Conservation (phyloP, 176 grass and related monocot genomes). For the Musa schizocarpa region DNA sequence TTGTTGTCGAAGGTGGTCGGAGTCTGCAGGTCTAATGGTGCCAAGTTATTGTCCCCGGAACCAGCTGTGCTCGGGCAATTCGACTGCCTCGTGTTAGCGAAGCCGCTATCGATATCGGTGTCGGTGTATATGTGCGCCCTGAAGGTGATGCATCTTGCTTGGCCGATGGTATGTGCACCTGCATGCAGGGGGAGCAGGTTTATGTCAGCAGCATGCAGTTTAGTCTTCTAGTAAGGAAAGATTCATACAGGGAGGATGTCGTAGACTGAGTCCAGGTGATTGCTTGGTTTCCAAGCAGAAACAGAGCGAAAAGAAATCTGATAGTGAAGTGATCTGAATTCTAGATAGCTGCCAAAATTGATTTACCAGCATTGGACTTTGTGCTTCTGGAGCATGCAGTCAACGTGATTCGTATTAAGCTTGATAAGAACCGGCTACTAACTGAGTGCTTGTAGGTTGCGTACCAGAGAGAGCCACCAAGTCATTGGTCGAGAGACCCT, state of each 20-base stretch:
- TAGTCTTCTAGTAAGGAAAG: too few relatives aligned
- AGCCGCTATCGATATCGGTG: not conserved
- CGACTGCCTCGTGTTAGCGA: not conserved
- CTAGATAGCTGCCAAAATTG: not conserved
- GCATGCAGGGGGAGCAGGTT: not conserved
- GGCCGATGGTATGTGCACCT: constrained; percentile 10
- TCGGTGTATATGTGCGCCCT: constrained; percentile 3
- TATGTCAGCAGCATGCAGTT: too few relatives aligned
- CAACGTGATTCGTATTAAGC: not conserved
- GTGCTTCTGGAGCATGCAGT: not conserved
- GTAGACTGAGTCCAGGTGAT: too few relatives aligned
- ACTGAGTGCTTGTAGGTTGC: not conserved
- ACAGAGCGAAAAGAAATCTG: not conserved
- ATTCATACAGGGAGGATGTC: too few relatives aligned
- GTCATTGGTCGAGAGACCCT: constrained; percentile 46
- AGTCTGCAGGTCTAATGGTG: constrained; percentile 2
- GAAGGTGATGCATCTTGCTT: constrained; percentile 15
- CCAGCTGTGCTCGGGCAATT: not conserved
- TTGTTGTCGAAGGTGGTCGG: constrained; percentile 8
- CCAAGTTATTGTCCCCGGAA: constrained; percentile 5
- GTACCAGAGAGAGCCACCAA: constrained; percentile 66
- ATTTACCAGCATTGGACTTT: not conserved
- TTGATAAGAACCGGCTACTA: not conserved
- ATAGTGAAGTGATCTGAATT: not conserved
- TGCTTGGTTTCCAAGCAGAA: not conserved